These are phyloP conservation scores for Gleditsia sinensis DNA, from an alignment of 306 rosid genomes.

Conservation along the genomic window DNA sequence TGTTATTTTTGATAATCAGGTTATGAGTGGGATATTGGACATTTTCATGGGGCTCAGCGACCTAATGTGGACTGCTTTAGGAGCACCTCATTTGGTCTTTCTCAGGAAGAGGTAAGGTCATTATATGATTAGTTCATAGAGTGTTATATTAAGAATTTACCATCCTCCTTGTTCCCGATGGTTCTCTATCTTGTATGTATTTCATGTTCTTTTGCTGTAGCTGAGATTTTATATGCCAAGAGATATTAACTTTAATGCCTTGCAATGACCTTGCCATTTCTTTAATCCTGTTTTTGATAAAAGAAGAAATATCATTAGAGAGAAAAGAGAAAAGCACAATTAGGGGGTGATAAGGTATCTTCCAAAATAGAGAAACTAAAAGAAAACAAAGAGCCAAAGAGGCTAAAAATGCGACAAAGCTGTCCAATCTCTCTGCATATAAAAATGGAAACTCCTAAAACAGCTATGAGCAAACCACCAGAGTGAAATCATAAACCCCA, in stretches of 20 bases:
- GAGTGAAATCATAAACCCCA: background rate
- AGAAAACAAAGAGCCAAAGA: background rate
- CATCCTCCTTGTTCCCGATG: background rate
- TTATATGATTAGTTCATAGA: conserved; percentile 27
- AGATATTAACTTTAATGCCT: background rate
- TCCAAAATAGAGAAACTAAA: background rate
- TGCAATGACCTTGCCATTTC: background rate
- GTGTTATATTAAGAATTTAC: background rate
- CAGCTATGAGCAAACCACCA: background rate
- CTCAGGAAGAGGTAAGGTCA: conserved; percentile 66
- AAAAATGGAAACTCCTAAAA: background rate
- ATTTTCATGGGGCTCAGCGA: conserved; percentile 73
- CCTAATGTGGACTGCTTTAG: conserved; percentile 94
- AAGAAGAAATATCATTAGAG: background rate
- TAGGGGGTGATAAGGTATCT: background rate
- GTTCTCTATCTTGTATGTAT: background rate
- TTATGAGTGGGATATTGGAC: conserved; percentile 97
- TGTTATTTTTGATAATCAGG: conserved; percentile 57
- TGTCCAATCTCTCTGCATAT: background rate
- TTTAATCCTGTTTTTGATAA: background rate
- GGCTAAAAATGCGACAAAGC: background rate
- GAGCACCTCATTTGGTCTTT: conserved; percentile 85
- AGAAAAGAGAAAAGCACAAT: background rate
- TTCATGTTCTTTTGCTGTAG: background rate
- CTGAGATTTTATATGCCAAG: background rate